These are phyloP conservation scores for Clonostachys byssicola DNA, from an alignment of 2,329 filamentous ascomycete genomes.

Conservation along the genomic window DNA sequence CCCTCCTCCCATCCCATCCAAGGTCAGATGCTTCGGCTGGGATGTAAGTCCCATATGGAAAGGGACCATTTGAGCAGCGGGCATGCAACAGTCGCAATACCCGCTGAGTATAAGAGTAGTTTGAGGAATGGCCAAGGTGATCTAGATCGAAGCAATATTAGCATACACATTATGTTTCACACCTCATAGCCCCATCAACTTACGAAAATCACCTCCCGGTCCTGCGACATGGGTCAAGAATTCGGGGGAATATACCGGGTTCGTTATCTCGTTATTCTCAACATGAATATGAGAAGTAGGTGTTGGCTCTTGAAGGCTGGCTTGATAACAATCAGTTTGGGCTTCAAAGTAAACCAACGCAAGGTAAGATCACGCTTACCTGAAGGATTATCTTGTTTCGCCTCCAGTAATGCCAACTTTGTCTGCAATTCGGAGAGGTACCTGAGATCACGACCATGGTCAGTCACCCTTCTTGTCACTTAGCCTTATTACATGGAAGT, in stretches of 20 bases:
- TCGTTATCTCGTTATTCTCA: slow-evolving; percentile 3
- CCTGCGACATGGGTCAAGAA: slow-evolving; percentile 34
- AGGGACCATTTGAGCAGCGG: slow-evolving; percentile 33
- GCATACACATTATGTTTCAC: slow-evolving; percentile 3
- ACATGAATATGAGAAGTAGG: slow-evolving; percentile 5
- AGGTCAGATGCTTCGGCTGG: slow-evolving; percentile 46
- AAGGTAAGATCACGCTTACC: slow-evolving; percentile 7
- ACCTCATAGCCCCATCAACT: slow-evolving; percentile 33
- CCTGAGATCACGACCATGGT: slow-evolving; percentile 10
- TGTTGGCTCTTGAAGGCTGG: neutral
- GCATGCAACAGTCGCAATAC: slow-evolving; percentile 44
- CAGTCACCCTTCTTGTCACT: slow-evolving; percentile 5
- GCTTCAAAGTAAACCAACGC: slow-evolving; percentile 1
- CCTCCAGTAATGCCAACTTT: slow-evolving; percentile 10
- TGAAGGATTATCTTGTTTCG: neutral
- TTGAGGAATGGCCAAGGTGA: slow-evolving; percentile 51
- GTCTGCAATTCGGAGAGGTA: slow-evolving; percentile 27
- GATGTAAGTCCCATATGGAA: slow-evolving; percentile 36
- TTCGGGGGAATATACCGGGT: slow-evolving; percentile 16
- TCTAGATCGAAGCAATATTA: slow-evolving; percentile 17
- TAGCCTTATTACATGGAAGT: slow-evolving; percentile 6
- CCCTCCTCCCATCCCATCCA: slow-evolving; percentile 31
- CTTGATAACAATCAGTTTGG: too few species aligned
- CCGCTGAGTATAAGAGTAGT: slow-evolving; percentile 48
- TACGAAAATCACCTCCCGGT: slow-evolving; percentile 33